phyloP scores from a whole-genome alignment of 352 stramenopile genomes.

The Globisporangium lucens region DNA sequence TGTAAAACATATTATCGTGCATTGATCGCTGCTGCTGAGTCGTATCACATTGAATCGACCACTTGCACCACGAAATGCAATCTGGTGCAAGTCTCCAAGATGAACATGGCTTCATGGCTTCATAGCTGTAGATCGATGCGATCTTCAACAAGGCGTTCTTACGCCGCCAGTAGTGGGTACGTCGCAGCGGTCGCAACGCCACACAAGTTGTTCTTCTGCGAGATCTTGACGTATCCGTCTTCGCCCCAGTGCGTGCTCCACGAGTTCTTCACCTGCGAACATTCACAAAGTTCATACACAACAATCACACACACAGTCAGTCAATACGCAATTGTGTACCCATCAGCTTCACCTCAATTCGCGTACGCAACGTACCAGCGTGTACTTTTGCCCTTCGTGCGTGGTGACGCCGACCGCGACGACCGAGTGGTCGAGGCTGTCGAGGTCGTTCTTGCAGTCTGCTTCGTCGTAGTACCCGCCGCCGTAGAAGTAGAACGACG shows the following conservation, averaged over 20 bases:
- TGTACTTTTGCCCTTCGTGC: slow-evolving; percentile 90
- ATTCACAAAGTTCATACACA: background rate
- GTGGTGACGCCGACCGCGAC: slow-evolving; percentile 89
- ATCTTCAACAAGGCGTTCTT: slow-evolving; percentile 4
- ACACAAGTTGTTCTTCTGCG: slow-evolving; percentile 93
- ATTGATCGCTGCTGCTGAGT: background rate
- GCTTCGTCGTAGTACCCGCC: slow-evolving; percentile 85
- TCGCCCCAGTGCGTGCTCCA: slow-evolving; percentile 94
- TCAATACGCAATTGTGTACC: background rate
- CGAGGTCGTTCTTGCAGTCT: slow-evolving; percentile 88
- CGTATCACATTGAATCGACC: background rate
- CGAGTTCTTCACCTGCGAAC: slow-evolving; percentile 85
- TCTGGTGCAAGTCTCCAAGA: background rate
- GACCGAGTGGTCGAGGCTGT: slow-evolving; percentile 92
- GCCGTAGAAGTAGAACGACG: slow-evolving; percentile 89
- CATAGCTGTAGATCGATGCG: background rate
- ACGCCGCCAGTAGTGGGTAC: slow-evolving; percentile 69
- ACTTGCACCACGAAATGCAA: background rate
- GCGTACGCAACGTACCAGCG: slow-evolving; percentile 37
- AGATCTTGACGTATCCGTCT: slow-evolving; percentile 90
- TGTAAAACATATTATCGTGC: background rate
- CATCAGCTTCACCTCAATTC: background rate
- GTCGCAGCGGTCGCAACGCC: slow-evolving; percentile 90
- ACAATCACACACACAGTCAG: background rate
- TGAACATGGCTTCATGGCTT: background rate